Conservation (phyloP, 192 early-diverging fungal species). For the Coemansia sp. region DNA sequence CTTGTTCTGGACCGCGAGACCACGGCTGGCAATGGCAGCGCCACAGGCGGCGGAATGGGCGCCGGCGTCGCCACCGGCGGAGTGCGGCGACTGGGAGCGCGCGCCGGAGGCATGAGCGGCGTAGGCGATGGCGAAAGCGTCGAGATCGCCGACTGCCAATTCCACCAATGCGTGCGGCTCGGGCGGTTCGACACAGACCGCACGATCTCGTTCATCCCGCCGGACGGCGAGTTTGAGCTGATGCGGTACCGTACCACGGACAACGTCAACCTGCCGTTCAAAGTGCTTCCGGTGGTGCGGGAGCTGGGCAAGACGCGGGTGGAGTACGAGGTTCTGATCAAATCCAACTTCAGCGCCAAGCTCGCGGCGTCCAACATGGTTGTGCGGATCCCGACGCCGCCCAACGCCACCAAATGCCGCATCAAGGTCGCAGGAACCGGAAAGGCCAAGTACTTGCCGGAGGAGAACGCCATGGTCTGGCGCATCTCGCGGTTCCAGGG, state of each 20-base stretch:
- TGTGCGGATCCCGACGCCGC: conserved; percentile 88
- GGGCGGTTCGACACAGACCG: conserved; percentile 90
- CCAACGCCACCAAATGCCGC: conserved; percentile 82
- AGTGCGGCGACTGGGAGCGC: conserved; percentile 8
- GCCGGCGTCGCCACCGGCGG: conserved; percentile 70
- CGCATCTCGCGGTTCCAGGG: conserved; percentile 93
- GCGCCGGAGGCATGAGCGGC: conserved; percentile 30
- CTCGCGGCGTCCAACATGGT: conserved; percentile 88
- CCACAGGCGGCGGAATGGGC: conserved; percentile 66
- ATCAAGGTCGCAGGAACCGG: conserved; percentile 75
- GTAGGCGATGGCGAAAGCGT: conserved; percentile 61
- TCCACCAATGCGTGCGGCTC: conserved; percentile 97
- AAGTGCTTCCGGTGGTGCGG: conserved; percentile 89
- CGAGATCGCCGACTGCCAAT: conserved; percentile 96
- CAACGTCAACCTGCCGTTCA: conserved; percentile 94
- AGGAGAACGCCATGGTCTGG: conserved; percentile 95
- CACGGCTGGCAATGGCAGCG: conserved; percentile 18
- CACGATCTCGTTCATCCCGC: conserved; percentile 97
- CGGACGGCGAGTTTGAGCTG: conserved; percentile 95
- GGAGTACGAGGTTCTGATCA: conserved; percentile 89
- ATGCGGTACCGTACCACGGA: conserved; percentile 97
- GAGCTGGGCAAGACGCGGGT: conserved; percentile 80
- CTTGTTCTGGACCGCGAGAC: conserved; percentile 82
- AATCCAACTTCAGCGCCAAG: conserved; percentile 87
- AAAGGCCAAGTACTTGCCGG: conserved; percentile 94